Evolutionary conservation across 768 basidiomycete genomes (phyloP).

Genomic region (Pleurotus sapidus): DNA sequence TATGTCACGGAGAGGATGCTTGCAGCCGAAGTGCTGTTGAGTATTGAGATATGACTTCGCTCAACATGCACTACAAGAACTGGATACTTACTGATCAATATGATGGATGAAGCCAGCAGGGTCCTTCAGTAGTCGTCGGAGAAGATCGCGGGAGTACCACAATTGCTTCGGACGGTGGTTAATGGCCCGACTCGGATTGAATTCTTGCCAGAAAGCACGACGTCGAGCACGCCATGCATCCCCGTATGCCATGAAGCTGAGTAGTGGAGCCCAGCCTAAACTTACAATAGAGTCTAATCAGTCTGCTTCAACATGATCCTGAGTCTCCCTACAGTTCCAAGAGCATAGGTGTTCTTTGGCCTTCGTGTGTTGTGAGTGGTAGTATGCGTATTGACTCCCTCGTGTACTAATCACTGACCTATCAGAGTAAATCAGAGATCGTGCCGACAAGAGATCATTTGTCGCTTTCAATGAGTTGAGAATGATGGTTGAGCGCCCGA

Average conservation of each 20-base stretch:
- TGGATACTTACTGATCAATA: conserved; percentile 4
- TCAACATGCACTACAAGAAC: not conserved
- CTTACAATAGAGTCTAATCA: not conserved
- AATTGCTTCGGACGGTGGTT: conserved; percentile 28
- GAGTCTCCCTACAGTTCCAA: not conserved
- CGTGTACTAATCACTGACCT: conserved; percentile 17
- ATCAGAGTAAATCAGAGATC: conserved; percentile 37
- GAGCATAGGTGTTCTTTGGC: not conserved
- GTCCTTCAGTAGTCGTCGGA: conserved; percentile 19
- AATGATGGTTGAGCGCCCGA: conserved; percentile 30
- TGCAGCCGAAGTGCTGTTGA: conserved; percentile 18
- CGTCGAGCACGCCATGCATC: conserved; percentile 33
- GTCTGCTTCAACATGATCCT: not conserved
- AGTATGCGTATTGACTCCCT: not conserved
- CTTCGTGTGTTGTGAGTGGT: not conserved
- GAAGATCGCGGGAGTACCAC: conserved; percentile 24
- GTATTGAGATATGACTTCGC: not conserved
- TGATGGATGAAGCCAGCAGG: conserved; percentile 24
- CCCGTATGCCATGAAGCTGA: conserved; percentile 30
- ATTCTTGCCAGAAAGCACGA: conserved; percentile 30
- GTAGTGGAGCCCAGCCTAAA: conserved; percentile 15
- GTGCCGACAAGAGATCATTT: conserved; percentile 37
- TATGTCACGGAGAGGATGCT: conserved; percentile 26
- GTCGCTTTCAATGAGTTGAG: conserved; percentile 32
- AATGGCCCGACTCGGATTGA: conserved; percentile 22